These are phyloP conservation scores for Ustulina deusta DNA, from an alignment of 2,329 filamentous ascomycete genomes.

Conservation along the genomic window DNA sequence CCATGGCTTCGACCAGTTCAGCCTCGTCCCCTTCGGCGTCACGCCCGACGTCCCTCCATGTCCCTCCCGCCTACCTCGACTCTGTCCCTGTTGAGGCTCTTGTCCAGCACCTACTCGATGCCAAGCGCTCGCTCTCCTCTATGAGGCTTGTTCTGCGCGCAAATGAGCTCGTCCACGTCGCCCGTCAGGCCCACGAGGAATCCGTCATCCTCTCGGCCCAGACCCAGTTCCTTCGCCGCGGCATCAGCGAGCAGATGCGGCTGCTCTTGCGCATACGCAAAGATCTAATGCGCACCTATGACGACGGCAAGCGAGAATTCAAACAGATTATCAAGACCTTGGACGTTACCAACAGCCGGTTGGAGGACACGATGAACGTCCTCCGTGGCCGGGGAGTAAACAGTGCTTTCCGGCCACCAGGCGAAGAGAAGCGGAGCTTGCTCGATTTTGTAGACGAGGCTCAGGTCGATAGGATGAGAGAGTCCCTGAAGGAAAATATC, in stretches of 20 bases:
- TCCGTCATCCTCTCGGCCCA: slow-evolving; percentile 78
- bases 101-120: slow-evolving; percentile 84
- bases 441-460: slow-evolving; percentile 82
- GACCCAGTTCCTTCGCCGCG: slow-evolving; percentile 73
- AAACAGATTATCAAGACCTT: slow-evolving; percentile 71
- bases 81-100: slow-evolving; percentile 76
- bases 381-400: slow-evolving; percentile 75
- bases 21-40: slow-evolving; percentile 44
- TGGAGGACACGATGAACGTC: slow-evolving; percentile 74
- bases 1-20: slow-evolving; percentile 46
- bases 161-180: slow-evolving; percentile 84
- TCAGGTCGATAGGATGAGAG: slow-evolving; percentile 73
- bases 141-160: slow-evolving; percentile 86
- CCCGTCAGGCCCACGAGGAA: slow-evolving; percentile 81
- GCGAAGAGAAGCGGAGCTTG: slow-evolving; percentile 71
- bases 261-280: slow-evolving; percentile 65
- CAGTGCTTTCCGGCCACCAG: slow-evolving; percentile 68
- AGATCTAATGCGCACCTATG: slow-evolving; percentile 66
- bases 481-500: slow-evolving; percentile 77
- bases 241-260: slow-evolving; percentile 68
- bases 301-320: slow-evolving; percentile 70
- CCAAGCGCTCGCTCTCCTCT: slow-evolving; percentile 87
- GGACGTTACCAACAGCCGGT: slow-evolving; percentile 73
- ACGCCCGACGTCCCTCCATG: slow-evolving; percentile 42
- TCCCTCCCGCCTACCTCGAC: slow-evolving; percentile 54